Conservation (phyloP, 2,329 filamentous ascomycete genomes). For the Diaporthe eres region DNA sequence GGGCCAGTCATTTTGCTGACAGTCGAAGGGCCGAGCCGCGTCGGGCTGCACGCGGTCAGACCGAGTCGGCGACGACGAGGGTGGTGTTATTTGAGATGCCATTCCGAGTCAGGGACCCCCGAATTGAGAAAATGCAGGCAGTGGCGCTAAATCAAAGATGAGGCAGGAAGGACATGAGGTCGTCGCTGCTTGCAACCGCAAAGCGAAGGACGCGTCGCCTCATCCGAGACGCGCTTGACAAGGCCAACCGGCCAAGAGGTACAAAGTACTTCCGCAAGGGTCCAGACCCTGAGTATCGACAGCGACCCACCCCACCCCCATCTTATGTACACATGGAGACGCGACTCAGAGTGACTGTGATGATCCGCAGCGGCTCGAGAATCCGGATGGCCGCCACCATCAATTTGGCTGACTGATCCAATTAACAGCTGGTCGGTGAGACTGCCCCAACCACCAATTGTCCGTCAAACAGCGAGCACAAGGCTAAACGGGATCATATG, state of each 20-base stretch:
- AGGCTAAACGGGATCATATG: background rate
- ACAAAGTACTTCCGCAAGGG: background rate
- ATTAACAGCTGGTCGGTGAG: background rate
- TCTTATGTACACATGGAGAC: background rate
- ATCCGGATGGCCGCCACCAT: background rate
- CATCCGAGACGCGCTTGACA: background rate
- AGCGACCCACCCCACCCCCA: background rate
- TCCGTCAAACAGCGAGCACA: background rate
- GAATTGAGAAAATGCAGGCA: background rate
- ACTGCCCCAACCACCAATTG: background rate
- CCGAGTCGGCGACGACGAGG: slow-evolving; percentile 36
- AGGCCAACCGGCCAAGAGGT: background rate
- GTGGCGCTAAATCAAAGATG: background rate
- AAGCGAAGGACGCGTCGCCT: slow-evolving; percentile 13
- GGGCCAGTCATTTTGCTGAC: slow-evolving; percentile 6
- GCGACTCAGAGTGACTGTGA: background rate
- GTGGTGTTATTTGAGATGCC: slow-evolving; percentile 25
- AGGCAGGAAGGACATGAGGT: background rate
- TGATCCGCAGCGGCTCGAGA: background rate
- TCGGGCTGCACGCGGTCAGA: background rate
- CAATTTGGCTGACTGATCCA: background rate
- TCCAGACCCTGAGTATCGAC: background rate
- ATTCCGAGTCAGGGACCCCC: background rate
- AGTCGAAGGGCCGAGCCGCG: background rate
- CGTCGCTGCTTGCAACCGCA: background rate